Evolutionary conservation across 2,329 filamentous ascomycete genomes (phyloP).

Genomic region (Cordyceps farinosa): DNA sequence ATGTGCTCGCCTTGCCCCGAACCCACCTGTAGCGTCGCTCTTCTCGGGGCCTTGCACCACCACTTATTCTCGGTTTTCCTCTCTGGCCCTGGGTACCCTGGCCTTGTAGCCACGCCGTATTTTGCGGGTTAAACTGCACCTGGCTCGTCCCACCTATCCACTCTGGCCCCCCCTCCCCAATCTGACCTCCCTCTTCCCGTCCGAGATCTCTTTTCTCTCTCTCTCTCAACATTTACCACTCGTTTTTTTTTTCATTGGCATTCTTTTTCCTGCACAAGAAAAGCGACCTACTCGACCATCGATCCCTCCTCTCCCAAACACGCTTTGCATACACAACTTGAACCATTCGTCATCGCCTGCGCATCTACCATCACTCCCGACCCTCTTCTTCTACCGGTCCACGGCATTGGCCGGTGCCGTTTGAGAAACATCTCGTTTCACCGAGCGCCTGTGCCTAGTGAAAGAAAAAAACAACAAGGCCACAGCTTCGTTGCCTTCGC

Average conservation of each 20-base stretch:
- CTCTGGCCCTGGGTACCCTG: background rate
- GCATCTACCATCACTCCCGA: background rate
- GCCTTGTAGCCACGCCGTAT: slow-evolving; percentile 11
- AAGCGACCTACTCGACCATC: background rate
- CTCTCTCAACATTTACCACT: slow-evolving; percentile 1
- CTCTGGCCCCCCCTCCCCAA: slow-evolving; percentile 5
- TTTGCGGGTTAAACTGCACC: slow-evolving; percentile 12
- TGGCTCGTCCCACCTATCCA: slow-evolving; percentile 14
- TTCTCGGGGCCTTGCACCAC: background rate
- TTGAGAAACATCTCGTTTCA: slow-evolving; percentile 12
- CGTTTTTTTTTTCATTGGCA: background rate
- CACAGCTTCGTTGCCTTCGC: background rate
- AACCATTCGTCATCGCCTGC: background rate
- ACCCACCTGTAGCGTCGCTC: slow-evolving; percentile 6
- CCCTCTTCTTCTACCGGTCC: background rate
- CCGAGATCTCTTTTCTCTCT: slow-evolving; percentile 6
- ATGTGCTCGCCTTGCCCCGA: slow-evolving; percentile 15
- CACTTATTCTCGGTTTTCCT: background rate
- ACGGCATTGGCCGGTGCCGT: slow-evolving; percentile 1
- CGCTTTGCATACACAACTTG: background rate
- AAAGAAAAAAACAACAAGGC: background rate
- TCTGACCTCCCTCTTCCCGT: slow-evolving; percentile 16
- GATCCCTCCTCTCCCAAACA: background rate
- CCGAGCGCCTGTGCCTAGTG: background rate
- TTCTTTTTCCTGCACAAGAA: background rate